Conservation (phyloP, 2,329 filamentous ascomycete species). For the Byssothecium circinans region DNA sequence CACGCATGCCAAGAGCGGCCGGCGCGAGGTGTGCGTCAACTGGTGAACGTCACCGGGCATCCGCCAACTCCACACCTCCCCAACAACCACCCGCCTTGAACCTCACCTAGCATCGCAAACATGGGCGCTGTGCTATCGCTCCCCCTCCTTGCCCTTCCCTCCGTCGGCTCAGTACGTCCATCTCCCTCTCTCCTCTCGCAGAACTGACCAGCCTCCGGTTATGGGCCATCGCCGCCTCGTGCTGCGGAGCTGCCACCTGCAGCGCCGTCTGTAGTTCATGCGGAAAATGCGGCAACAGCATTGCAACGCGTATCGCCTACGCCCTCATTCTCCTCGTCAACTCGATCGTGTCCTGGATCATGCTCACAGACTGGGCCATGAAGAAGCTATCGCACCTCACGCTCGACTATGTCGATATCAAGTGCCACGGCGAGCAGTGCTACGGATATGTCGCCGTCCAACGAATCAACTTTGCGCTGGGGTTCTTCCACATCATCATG, state of each 20-base stretch:
- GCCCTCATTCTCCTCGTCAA: conserved; percentile 93
- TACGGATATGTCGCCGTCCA: conserved; percentile 96
- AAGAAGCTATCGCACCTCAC: conserved; percentile 91
- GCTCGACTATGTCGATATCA: conserved; percentile 93
- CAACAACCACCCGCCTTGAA: conserved; percentile 1
- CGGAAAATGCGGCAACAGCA: conserved; percentile 95
- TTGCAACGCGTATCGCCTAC: conserved; percentile 95
- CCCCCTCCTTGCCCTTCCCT: conserved; percentile 85
- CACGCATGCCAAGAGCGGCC: conserved; percentile 1
- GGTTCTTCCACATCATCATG: conserved; percentile 87
- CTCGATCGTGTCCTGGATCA: conserved; percentile 96
- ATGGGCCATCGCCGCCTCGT: conserved; percentile 79
- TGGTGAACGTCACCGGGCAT: conserved; percentile 15
- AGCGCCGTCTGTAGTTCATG: conserved; percentile 94
- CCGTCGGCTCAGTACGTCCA: conserved; percentile 75
- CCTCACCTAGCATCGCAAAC: conserved; percentile 18
- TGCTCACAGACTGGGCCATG: conserved; percentile 98
- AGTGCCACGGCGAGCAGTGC: conserved; percentile 84
- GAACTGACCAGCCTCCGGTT: conserved; percentile 54
- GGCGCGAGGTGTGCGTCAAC: not conserved
- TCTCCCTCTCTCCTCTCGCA: not conserved
- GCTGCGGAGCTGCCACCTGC: conserved; percentile 95
- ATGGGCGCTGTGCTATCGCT: conserved; percentile 95
- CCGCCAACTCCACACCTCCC: conserved; percentile 6
- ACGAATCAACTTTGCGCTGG: conserved; percentile 95